phyloP scores from a whole-genome alignment of 2,329 filamentous ascomycete species.

The Colletotrichum coccodes region DNA sequence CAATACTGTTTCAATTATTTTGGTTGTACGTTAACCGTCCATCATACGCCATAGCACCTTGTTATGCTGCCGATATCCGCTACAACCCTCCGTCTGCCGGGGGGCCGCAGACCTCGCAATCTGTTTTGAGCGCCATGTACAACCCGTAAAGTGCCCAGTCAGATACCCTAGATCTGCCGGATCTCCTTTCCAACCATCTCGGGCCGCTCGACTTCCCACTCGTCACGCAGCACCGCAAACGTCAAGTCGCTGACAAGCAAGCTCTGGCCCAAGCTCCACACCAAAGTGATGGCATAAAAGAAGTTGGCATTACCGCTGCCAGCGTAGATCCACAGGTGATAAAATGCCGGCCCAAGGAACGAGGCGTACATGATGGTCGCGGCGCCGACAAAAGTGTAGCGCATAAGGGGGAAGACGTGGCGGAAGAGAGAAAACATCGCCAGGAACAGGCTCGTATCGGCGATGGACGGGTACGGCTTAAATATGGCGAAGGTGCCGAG shows the following conservation, averaged over 20 bases:
- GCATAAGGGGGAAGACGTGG: slow-evolving; percentile 92
- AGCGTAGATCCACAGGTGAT: slow-evolving; percentile 97
- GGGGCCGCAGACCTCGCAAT: background rate
- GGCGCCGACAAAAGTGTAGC: slow-evolving; percentile 89
- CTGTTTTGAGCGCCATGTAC: slow-evolving; percentile 11
- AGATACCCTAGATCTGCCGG: slow-evolving; percentile 74
- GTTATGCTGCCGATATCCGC: slow-evolving; percentile 9
- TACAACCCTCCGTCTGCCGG: background rate
- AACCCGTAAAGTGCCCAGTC: slow-evolving; percentile 27
- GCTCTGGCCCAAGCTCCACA: slow-evolving; percentile 93
- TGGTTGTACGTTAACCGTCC: background rate
- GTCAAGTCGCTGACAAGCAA: slow-evolving; percentile 88
- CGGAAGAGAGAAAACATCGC: slow-evolving; percentile 85
- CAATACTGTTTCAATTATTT: slow-evolving; percentile 9
- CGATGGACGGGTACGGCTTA: slow-evolving; percentile 95
- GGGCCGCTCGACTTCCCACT: slow-evolving; percentile 92
- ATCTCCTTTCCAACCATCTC: slow-evolving; percentile 91
- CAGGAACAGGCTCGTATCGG: slow-evolving; percentile 88
- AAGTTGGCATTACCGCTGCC: slow-evolving; percentile 99
- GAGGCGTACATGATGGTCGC: slow-evolving; percentile 88
- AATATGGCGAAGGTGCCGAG: slow-evolving; percentile 93
- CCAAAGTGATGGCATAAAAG: slow-evolving; percentile 98
- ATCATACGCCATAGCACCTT: background rate
- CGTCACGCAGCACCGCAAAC: slow-evolving; percentile 89
- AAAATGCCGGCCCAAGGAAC: slow-evolving; percentile 92